Base-by-base conservation (phyloP, 176 grass and related monocot genomes). In the Lolium perenne region DNA sequence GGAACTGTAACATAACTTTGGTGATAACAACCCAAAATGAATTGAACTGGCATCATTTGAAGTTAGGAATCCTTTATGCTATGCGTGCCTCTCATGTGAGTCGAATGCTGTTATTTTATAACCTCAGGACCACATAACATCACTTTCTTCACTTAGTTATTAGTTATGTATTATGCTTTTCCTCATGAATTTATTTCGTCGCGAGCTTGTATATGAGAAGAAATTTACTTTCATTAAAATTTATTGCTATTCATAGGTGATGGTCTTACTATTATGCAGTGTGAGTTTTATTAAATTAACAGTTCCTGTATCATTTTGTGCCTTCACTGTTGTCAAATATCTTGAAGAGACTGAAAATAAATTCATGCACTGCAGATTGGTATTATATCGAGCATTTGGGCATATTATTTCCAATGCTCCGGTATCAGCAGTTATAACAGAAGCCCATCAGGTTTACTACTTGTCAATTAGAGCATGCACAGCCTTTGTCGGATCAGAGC, bases 371-470 rank as follows among this genome's bases (percentile, higher is more conserved):
- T 79, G 82, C 88, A 98, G 96, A 73, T 83, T 88, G 77, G 88
- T 54, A 63, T 71, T 95, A 4, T 95, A 89, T 87, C 89, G 76
- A 84, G 96, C 96, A 89, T 91, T 98, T 82, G 96, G 91, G 60
- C 88, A 98, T 84, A 75, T 95, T 79, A 89, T 98, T 88, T 92
- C 93, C 47, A 88, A 92, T 89, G 76, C 93, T 92, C 96, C 96
- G 68, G 86, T 98, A 78, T 79, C 90, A 85, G 93, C 96, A 64
- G 93, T 95, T 84, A 82, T 94, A 76, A 72, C 84, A 56, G 93
- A 98, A 98, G 88, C 91, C 71, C 84, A 86, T 60, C 89, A 94
- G 96, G 93, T 98, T 54, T 20, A 32, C 32, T 55, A 54, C 49
- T 76, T 76, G 4, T 54, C 15, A 51, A 62, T 82, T 71, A 67